Conservation (phyloP, 148 eudicot genomes). For the Amaranthus cruentus region DNA sequence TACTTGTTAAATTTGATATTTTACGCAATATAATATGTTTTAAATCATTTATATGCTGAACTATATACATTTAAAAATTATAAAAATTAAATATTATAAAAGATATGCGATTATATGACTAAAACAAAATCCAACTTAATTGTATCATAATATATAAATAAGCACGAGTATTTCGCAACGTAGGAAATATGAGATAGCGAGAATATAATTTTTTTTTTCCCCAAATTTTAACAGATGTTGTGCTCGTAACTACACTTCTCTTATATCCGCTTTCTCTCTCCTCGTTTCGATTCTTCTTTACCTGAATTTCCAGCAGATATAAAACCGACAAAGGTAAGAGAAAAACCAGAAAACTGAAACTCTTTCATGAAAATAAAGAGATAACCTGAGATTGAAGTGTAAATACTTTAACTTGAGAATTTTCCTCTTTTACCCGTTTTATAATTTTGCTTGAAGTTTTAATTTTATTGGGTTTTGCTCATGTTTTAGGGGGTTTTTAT, state of each 20-base stretch:
- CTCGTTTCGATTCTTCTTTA: not conserved
- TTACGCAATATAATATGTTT: no score
- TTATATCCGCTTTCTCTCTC: conserved; percentile 25
- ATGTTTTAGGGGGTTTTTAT: conserved; percentile 9
- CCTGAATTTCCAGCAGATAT: not conserved
- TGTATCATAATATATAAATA: not conserved
- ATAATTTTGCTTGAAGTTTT: not conserved
- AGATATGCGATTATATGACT: no score
- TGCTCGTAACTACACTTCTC: not conserved
- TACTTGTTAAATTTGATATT: no score
- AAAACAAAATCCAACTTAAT: not conserved
- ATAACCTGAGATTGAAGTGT: not conserved
- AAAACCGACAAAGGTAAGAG: conserved; percentile 12
- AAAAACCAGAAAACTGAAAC: not conserved
- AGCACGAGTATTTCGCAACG: not conserved
- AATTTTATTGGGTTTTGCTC: not conserved
- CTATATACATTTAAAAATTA: no score
- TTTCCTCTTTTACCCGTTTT: not conserved
- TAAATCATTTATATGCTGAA: no score
- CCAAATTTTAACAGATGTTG: not conserved
- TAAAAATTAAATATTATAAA: no score
- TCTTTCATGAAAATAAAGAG: not conserved
- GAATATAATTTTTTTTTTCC: not conserved
- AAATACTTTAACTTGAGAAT: not conserved
- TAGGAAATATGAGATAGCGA: no score